These are phyloP conservation scores for Solanum dulcamara DNA, from an alignment of 257 asterid species.

Conservation along the genomic window DNA sequence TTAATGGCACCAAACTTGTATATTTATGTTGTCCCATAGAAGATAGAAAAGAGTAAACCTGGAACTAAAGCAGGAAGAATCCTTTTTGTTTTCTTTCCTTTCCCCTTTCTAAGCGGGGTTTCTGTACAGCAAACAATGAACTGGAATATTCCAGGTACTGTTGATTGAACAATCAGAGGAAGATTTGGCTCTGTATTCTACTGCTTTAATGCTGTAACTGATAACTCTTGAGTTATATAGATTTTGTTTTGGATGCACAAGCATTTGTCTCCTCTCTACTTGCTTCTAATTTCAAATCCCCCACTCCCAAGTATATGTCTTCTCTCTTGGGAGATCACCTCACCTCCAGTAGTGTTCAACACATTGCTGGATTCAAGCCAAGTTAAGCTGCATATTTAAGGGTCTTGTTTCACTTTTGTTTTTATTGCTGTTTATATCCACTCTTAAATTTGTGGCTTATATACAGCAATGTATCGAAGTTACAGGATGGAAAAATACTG, in stretches of 20 bases:
- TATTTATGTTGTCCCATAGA: conserved; percentile 33
- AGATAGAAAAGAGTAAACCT: conserved; percentile 22
- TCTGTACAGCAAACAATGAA: not conserved
- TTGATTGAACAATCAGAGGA: not conserved
- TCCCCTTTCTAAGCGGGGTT: not conserved
- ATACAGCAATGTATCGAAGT: not conserved
- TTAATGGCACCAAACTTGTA: conserved; percentile 32
- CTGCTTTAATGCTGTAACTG: not conserved
- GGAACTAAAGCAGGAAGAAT: conserved; percentile 23
- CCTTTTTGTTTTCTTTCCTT: conserved; percentile 7
- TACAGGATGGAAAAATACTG: not conserved
- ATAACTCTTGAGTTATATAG: not conserved
- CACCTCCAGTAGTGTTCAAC: not conserved
- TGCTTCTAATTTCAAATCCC: not conserved
- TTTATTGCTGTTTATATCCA: not conserved
- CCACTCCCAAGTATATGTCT: not conserved
- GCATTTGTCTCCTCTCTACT: not conserved
- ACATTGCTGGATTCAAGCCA: not conserved
- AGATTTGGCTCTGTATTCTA: not conserved
- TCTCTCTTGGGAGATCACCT: not conserved
- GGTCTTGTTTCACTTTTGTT: not conserved
- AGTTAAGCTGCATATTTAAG: not conserved
- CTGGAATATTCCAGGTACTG: not conserved
- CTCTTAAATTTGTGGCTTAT: not conserved
- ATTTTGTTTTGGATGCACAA: not conserved